phyloP scores from a whole-genome alignment of 1,284 basidiomycete genomes.

The Fomitopsis pinicola region DNA sequence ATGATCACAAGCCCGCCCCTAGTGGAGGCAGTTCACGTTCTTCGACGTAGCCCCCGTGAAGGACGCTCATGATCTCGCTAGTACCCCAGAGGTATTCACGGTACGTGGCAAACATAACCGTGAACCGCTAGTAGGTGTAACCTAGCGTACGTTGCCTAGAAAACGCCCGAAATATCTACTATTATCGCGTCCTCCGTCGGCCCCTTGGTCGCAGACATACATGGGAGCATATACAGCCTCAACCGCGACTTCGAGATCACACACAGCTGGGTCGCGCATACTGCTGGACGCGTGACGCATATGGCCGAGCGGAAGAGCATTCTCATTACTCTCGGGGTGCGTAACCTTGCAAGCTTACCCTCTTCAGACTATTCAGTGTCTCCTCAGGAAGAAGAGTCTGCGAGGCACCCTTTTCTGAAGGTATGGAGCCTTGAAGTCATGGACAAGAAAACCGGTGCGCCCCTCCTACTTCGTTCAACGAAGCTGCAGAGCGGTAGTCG shows the following conservation, averaged over 20 bases:
- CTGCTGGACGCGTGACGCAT: conserved; percentile 75
- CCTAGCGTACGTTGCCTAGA: conserved; percentile 40
- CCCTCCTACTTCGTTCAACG: conserved; percentile 69
- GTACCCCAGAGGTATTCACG: conserved; percentile 74
- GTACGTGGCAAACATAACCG: conserved; percentile 32
- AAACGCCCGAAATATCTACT: conserved; percentile 68
- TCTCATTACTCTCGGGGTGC: conserved; percentile 80
- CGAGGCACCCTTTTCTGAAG: conserved; percentile 77
- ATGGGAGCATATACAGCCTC: conserved; percentile 75
- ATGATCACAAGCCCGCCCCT: neutral
- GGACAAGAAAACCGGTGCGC: conserved; percentile 69
- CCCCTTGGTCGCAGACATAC: conserved; percentile 75
- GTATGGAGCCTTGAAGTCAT: conserved; percentile 82
- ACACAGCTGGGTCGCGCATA: conserved; percentile 77
- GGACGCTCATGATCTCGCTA: conserved; percentile 74
- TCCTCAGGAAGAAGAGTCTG: conserved; percentile 71
- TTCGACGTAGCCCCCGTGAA: conserved; percentile 74
- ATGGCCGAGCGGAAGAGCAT: conserved; percentile 77
- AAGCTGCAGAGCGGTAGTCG: conserved; percentile 76
- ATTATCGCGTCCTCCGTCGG: conserved; percentile 58
- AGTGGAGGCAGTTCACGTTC: conserved; percentile 87
- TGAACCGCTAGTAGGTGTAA: neutral
- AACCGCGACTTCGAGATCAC: conserved; percentile 71
- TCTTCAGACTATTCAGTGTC: neutral
- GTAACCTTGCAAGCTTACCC: conserved; percentile 25